Conservation (phyloP, 768 basidiomycete species). For the Boletus fagicola region DNA sequence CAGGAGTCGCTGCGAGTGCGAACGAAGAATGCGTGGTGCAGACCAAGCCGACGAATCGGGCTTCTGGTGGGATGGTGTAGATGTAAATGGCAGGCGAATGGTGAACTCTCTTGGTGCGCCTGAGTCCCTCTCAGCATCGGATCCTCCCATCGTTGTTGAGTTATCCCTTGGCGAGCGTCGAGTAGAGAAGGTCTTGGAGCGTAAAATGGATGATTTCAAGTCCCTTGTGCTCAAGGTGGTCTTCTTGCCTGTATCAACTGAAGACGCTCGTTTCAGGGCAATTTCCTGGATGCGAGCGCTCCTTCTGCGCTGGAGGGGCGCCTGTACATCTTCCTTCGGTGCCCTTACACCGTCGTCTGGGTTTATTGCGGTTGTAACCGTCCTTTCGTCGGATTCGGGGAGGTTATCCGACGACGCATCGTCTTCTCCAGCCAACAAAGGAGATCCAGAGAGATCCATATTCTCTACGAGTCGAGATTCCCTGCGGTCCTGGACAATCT, state of each 20-base stretch:
- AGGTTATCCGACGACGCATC: neutral
- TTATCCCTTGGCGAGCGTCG: neutral
- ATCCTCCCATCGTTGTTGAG: neutral
- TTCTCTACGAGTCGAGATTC: slow-evolving; percentile 27
- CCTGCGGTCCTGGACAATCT: neutral
- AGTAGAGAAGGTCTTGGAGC: slow-evolving; percentile 11
- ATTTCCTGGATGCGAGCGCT: slow-evolving; percentile 26
- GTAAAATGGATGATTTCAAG: slow-evolving; percentile 12
- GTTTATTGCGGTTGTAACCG: neutral
- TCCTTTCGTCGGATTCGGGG: neutral
- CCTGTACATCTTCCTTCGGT: neutral
- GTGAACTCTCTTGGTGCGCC: slow-evolving; percentile 14
- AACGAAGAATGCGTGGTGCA: slow-evolving; percentile 25
- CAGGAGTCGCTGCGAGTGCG: slow-evolving; percentile 23
- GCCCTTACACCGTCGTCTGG: neutral
- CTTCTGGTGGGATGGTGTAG: slow-evolving; percentile 16
- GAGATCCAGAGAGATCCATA: slow-evolving; percentile 28
- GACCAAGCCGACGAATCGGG: slow-evolving; percentile 3
- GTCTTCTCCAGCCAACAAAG: slow-evolving; percentile 16
- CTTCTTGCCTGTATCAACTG: neutral
- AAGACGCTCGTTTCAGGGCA: slow-evolving; percentile 13
- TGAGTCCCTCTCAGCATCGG: neutral
- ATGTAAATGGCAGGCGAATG: slow-evolving; percentile 26
- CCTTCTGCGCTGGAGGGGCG: slow-evolving; percentile 15
- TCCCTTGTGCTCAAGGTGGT: neutral